phyloP scores from a whole-genome alignment of 2,329 filamentous ascomycete species.

The Ilyonectria mors-panacis region DNA sequence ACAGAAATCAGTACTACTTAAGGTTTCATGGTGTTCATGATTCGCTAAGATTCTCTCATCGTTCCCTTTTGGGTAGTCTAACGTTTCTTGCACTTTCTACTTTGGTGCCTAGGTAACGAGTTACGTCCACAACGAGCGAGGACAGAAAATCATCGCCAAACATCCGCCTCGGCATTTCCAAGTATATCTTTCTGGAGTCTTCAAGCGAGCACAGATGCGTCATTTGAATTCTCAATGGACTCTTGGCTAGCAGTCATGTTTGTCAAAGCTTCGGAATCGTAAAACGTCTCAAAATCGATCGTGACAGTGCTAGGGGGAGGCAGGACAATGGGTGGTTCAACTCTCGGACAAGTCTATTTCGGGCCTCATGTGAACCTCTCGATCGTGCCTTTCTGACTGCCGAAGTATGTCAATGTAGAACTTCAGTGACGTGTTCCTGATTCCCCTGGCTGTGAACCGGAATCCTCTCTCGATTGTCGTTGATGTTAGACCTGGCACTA shows the following conservation, averaged over 20 bases:
- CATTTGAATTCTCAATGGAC: not conserved
- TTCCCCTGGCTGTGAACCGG: not conserved
- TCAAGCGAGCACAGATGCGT: not conserved
- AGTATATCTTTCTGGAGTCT: too few relatives aligned
- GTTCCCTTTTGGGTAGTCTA: not conserved
- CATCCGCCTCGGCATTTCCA: too few relatives aligned
- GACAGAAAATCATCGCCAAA: not conserved
- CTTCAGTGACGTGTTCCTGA: conserved; percentile 16
- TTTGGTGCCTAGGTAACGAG: not conserved
- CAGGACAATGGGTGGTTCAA: not conserved
- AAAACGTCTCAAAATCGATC: not conserved
- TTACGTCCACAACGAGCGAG: not conserved
- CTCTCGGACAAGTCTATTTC: not conserved
- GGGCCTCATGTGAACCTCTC: not conserved
- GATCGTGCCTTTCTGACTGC: conserved; percentile 3
- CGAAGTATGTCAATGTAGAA: conserved; percentile 27
- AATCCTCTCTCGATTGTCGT: not conserved
- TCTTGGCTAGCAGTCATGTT: not conserved
- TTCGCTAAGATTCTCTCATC: not conserved
- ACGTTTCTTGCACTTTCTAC: not conserved
- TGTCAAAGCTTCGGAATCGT: not conserved
- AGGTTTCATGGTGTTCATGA: too few relatives aligned
- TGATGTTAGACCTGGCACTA: not conserved
- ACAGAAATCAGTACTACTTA: not conserved
- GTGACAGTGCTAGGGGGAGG: not conserved